Evolutionary conservation across 345 rosid genomes (phyloP).

Genomic region (Excoecaria agallocha): DNA sequence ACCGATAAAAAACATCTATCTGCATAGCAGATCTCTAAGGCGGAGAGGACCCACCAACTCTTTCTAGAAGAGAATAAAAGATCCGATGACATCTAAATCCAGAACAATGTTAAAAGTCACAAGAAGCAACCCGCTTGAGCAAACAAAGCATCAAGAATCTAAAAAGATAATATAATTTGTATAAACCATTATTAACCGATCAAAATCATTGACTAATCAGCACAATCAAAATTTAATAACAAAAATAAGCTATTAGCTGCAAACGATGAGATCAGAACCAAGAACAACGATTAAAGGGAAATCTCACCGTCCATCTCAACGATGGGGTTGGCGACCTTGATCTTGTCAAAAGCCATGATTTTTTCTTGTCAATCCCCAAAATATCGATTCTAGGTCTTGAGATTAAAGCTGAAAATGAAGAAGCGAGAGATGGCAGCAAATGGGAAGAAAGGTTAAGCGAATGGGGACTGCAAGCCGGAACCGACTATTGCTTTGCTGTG

Average conservation of each 20-base stretch:
- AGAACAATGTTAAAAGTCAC: neutral
- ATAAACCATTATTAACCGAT: neutral
- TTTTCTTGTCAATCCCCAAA: too few species aligned
- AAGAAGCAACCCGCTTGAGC: neutral
- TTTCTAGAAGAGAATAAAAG: neutral
- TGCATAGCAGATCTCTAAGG: conserved; percentile 7
- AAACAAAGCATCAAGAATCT: neutral
- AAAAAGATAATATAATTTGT: neutral
- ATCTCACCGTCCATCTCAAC: conserved; percentile 96
- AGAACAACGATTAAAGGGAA: neutral
- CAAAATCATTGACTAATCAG: neutral
- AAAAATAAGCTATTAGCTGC: neutral
- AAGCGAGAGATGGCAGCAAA: neutral
- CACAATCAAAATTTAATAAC: neutral
- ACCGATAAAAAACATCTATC: neutral
- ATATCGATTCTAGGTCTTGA: neutral
- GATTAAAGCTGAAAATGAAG: neutral
- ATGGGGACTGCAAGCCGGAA: too few species aligned
- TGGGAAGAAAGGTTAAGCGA: neutral
- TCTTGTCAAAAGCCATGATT: conserved; percentile 73
- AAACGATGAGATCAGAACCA: neutral
- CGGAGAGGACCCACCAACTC: conserved; percentile 5
- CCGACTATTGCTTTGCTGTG: too few species aligned
- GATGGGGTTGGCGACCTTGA: conserved; percentile 90
- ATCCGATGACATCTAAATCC: neutral